phyloP scores from a whole-genome alignment of 1,284 basidiomycete species.

The Rhodotorula sp. region DNA sequence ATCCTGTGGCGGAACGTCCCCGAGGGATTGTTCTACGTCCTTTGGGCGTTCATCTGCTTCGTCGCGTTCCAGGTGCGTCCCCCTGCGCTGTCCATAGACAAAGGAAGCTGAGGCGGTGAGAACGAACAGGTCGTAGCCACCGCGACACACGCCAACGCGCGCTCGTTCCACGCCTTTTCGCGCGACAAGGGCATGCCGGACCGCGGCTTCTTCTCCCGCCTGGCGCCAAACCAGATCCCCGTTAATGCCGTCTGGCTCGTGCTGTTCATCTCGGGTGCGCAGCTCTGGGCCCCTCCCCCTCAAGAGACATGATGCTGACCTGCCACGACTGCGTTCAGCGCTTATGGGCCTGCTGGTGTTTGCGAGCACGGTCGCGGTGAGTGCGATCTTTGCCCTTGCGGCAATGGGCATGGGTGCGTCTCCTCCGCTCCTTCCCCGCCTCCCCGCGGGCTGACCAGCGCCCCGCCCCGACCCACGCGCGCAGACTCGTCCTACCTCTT shows the following conservation, averaged over 20 bases:
- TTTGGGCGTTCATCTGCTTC: conserved; percentile 62
- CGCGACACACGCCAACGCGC: conserved; percentile 79
- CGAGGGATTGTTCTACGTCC: conserved; percentile 63
- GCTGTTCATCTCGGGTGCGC: conserved; percentile 60
- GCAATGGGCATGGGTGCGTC: conserved; percentile 57
- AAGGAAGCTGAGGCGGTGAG: conserved; percentile 55
- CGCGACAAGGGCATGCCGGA: conserved; percentile 69
- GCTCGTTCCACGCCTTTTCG: conserved; percentile 86
- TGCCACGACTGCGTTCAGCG: not conserved
- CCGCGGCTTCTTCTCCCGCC: conserved; percentile 71
- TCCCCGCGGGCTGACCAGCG: not conserved
- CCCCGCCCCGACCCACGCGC: conserved; percentile 50
- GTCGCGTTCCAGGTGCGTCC: conserved; percentile 30
- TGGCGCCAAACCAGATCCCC: conserved; percentile 67
- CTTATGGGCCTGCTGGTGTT: conserved; percentile 66
- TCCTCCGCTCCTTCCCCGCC: conserved; percentile 52
- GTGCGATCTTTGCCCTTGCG: conserved; percentile 78
- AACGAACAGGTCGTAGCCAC: conserved; percentile 51
- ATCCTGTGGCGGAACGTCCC: conserved; percentile 59
- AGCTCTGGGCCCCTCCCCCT: too few species aligned
- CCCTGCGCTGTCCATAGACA: conserved; percentile 51
- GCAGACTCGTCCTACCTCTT: conserved; percentile 64
- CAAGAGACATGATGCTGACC: too few species aligned
- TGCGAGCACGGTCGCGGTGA: conserved; percentile 73
- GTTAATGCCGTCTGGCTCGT: conserved; percentile 79